A percentile compares a stretch with the other conserved stretches of the same genome.
Conservation (phyloP, 139 green algal species). For the Coelastrella sp. region DNA sequence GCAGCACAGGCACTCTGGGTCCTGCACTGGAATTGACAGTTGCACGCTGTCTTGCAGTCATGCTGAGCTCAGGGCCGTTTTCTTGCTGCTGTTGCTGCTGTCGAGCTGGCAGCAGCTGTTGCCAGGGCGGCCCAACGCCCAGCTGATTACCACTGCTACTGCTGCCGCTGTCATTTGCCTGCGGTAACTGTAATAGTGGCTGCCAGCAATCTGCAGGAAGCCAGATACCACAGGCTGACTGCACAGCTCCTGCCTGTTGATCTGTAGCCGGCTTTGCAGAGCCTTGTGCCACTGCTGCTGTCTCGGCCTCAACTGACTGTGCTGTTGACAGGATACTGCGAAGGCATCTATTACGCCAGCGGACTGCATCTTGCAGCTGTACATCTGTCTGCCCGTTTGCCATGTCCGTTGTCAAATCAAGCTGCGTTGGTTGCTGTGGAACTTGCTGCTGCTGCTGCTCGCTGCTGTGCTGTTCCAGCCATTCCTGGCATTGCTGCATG, state of each 20-base stretch:
- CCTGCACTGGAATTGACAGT: not conserved
- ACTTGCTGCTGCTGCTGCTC: not conserved
- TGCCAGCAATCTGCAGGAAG: constrained; percentile 19
- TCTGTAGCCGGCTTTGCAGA: too few species aligned
- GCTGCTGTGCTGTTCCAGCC: constrained; percentile 33
- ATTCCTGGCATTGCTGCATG: constrained; percentile 12
- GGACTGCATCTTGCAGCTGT: not conserved
- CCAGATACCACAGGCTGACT: not conserved
- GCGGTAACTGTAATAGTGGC: not conserved
- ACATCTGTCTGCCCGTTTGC: not conserved
- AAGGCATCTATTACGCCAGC: constrained; percentile 22
- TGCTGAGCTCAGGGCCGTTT: not conserved
- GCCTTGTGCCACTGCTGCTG: not conserved
- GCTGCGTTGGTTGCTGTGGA: not conserved
- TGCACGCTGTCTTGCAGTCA: not conserved
- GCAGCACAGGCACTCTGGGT: not conserved
- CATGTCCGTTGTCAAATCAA: not conserved
- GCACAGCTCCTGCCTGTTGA: not conserved
- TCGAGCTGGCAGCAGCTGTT: not conserved
- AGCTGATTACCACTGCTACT: not conserved
- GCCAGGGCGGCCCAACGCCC: not conserved
- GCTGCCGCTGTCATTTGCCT: not conserved
- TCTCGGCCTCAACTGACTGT: not conserved
- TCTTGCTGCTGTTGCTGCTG: not conserved
- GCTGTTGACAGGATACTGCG: constrained; percentile 7